Base-by-base conservation (phyloP, 768 basidiomycete genomes). In the Mycena pura region DNA sequence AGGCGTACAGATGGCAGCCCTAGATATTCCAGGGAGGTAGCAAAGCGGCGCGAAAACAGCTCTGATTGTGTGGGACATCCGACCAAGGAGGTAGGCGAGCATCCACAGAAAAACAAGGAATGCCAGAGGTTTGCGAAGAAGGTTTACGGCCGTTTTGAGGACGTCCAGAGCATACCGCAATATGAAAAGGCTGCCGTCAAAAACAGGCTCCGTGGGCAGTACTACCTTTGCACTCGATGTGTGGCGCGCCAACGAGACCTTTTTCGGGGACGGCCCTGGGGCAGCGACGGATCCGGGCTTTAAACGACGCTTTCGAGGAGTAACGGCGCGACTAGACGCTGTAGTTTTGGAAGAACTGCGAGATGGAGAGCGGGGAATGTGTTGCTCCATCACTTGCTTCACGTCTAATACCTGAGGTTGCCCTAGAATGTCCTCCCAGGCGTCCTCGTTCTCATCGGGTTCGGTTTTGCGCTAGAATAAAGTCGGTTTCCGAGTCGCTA, bases 41-140 rank as follows among this genome's bases (percentile, higher is more conserved):
- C 91, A 92, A 1, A 91, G 46, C 0, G 91, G 90, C 3, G 79
- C 69, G 55, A 89, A 76, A 0, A 81, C 79, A 4, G 73, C 68
- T n/a, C 77, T 77, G 54, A 92, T 50, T 0, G 78, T 79, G 6
- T 67, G 45, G 8, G 80, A 76, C 45, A 87, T 71, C 31, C 70
- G 66, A n/a, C 69, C 71, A 7, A 83, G 46, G 62, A 85, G 63
- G 55, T 82, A 65, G 7, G 82, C 76, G 31, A 90, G 73, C 61
- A 88, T 62, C 74, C 76, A 85, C 10, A 87, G 28, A 60, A 82
- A 81, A 22, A 88, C 65, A 32, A 87, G 65, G 59, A 88, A 50
- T 6, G 81, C 80, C 14, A 92, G 77, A 2, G 90, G 90, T 53
- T 68, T 76, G 38, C 84, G 82, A 58, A 91, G 77, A 28, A 85